phyloP scores from a whole-genome alignment of 352 stramenopile species.

The Plasmopara viticola region DNA sequence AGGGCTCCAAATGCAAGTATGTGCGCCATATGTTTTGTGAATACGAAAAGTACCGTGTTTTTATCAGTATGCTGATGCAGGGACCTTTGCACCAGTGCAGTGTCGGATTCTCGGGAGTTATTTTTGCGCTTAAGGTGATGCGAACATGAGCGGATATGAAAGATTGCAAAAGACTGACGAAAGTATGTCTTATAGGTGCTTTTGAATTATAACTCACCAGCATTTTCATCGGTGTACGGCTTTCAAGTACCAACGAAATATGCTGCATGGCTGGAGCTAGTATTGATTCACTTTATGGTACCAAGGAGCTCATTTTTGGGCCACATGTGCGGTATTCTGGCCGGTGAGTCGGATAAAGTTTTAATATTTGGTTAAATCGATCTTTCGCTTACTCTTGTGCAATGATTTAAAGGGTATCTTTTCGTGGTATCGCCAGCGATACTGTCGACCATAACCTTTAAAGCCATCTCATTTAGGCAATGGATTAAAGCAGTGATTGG shows the following conservation, averaged over 20 bases:
- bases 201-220: slow-evolving; percentile 69
- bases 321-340: slow-evolving; percentile 84
- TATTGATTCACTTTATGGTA: slow-evolving; percentile 83
- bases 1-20: slow-evolving; percentile 23
- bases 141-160: background rate
- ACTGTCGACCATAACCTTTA: slow-evolving; percentile 12
- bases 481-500: slow-evolving; percentile 5
- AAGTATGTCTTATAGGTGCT: slow-evolving; percentile 46
- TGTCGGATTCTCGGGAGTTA: slow-evolving; percentile 71
- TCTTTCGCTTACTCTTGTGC: background rate
- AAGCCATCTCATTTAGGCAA: slow-evolving; percentile 6
- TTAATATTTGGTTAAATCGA: background rate
- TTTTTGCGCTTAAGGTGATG: slow-evolving; percentile 74
- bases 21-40: background rate
- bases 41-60: background rate
- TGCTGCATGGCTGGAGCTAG: slow-evolving; percentile 82
- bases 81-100: slow-evolving; percentile 52
- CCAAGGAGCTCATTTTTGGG: slow-evolving; percentile 77
- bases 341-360: slow-evolving; percentile 26
- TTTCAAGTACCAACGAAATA: slow-evolving; percentile 85
- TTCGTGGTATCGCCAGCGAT: slow-evolving; percentile 20
- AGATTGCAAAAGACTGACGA: background rate
- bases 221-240: slow-evolving; percentile 52
- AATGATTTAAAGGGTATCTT: slow-evolving; percentile 19
- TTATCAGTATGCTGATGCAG: slow-evolving; percentile 9